Percentiles rank a stretch among this genome's conserved stretches.
Conservation (phyloP, 352 stramenopile genomes). For the Globisporangium cederbergense region DNA sequence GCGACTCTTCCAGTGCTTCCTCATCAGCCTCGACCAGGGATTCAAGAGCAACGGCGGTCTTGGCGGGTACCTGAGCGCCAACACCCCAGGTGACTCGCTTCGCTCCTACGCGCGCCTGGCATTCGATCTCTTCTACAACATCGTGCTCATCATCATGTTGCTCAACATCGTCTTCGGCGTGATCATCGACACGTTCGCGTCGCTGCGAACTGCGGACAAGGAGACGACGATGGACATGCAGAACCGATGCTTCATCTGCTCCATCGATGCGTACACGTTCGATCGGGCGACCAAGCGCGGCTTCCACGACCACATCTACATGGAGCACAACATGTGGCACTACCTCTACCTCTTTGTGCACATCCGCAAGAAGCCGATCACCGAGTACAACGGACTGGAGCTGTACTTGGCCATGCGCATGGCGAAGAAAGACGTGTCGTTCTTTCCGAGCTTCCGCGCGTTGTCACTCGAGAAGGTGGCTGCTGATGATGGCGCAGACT, state of each 20-base stretch:
- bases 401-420: conserved; percentile 76
- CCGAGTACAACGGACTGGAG: conserved; percentile 78
- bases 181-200: conserved; percentile 81
- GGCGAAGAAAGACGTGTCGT: conserved; percentile 72
- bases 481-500: background rate
- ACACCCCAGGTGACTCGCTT: conserved; percentile 28
- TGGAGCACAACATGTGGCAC: conserved; percentile 81
- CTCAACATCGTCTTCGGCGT: conserved; percentile 77
- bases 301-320: conserved; percentile 73
- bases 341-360: conserved; percentile 81
- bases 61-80: conserved; percentile 40
- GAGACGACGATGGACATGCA: conserved; percentile 69
- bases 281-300: conserved; percentile 60
- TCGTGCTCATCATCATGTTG: conserved; percentile 65
- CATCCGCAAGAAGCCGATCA: conserved; percentile 74
- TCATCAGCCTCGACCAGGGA: conserved; percentile 67
- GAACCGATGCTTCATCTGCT: conserved; percentile 77
- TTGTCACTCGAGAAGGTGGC: conserved; percentile 39
- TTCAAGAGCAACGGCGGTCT: conserved; percentile 66
- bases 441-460: conserved; percentile 66
- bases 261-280: conserved; percentile 76
- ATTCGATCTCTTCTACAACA: conserved; percentile 73
- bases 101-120: conserved; percentile 51
- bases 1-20: conserved; percentile 69
- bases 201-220: conserved; percentile 57